These are phyloP conservation scores for Holtermanniella nyarrowii DNA, from an alignment of 768 basidiomycete species.

Conservation along the genomic window DNA sequence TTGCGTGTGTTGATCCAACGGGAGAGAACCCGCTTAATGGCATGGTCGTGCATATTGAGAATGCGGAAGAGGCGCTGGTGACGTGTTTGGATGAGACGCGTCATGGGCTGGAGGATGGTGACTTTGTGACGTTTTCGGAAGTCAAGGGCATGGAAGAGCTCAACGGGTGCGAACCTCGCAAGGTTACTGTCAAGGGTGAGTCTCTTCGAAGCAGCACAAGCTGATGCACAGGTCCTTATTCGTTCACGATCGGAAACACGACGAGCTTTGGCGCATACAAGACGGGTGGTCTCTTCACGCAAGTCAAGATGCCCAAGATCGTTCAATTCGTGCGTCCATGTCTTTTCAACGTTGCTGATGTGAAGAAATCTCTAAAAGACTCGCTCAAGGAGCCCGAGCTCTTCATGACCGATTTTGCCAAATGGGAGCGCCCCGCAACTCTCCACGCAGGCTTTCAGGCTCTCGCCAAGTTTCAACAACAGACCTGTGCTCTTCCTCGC, in stretches of 20 bases:
- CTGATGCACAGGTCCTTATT: conserved; percentile 60
- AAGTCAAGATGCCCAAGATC: conserved; percentile 98
- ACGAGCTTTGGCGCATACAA: conserved; percentile 64
- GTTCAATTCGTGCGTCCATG: conserved; percentile 71
- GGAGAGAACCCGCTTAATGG: conserved; percentile 87
- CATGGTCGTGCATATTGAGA: conserved; percentile 90
- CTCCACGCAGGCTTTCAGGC: conserved; percentile 94
- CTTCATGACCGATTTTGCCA: conserved; percentile 93
- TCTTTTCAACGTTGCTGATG: not conserved
- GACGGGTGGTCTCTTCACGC: conserved; percentile 85
- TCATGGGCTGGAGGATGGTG: conserved; percentile 96
- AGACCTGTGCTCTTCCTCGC: conserved; percentile 61
- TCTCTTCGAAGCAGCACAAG: not conserved
- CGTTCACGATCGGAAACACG: conserved; percentile 91
- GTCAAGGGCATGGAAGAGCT: conserved; percentile 88
- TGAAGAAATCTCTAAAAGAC: conserved; percentile 83
- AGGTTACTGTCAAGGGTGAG: conserved; percentile 71
- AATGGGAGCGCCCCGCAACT: conserved; percentile 82
- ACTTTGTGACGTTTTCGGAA: conserved; percentile 92
- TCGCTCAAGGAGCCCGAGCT: conserved; percentile 70
- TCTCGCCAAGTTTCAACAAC: conserved; percentile 60
- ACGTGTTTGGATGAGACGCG: conserved; percentile 94
- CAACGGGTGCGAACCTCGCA: conserved; percentile 83
- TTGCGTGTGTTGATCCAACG: conserved; percentile 94
- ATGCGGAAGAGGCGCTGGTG: conserved; percentile 82